These are phyloP conservation scores for Arabis hirsuta DNA, from an alignment of 345 rosid genomes.

Conservation along the genomic window DNA sequence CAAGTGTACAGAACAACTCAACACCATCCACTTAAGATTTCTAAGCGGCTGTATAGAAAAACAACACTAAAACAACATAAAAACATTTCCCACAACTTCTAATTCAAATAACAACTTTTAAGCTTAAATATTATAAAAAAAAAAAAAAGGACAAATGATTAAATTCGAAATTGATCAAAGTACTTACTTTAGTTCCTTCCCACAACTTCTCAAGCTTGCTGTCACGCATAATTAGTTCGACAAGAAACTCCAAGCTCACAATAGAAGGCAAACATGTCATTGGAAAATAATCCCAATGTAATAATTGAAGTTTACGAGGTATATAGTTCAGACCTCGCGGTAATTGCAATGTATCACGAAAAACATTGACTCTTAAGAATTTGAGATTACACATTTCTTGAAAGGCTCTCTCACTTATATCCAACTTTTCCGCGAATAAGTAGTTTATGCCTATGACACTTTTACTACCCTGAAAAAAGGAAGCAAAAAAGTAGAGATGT, in stretches of 20 bases:
- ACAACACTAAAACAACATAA: not conserved
- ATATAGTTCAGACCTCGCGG: not conserved
- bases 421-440: not conserved
- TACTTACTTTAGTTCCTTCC: slow-evolving; percentile 12
- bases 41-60: not conserved
- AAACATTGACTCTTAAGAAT: not conserved
- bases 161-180: not conserved
- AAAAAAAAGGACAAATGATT: not conserved
- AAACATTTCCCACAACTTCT: not conserved
- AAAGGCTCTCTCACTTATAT: slow-evolving; percentile 8
- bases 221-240: not conserved
- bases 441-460: slow-evolving; percentile 3
- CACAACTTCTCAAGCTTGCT: slow-evolving; percentile 18
- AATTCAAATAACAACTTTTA: not conserved
- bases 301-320: not conserved
- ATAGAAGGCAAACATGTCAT: not conserved
- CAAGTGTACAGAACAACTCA: not conserved
- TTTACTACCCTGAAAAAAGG: not conserved
- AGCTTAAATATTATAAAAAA: not conserved
- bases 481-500: not conserved
- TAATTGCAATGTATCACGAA: not conserved
- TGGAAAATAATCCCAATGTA: not conserved
- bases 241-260: not conserved
- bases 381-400: slow-evolving; percentile 10
- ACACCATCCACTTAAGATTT: slow-evolving; percentile 6